These are phyloP conservation scores for Biscogniauxia sp. DNA, from an alignment of 2,329 filamentous ascomycete species.

Conservation along the genomic window DNA sequence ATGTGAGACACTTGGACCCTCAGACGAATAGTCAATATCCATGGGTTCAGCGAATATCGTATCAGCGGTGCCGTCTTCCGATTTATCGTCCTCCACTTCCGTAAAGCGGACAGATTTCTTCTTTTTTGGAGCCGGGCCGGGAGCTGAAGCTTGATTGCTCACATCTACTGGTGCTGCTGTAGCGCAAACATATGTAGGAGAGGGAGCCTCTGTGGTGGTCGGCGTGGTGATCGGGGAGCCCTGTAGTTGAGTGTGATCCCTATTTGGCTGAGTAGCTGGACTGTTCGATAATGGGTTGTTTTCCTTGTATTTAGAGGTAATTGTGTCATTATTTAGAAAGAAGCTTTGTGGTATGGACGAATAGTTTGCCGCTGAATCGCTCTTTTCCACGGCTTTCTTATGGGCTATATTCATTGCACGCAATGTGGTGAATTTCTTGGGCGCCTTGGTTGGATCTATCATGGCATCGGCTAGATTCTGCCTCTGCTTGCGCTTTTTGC, in stretches of 20 bases:
- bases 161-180: conserved; percentile 8
- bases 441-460: conserved; percentile 39
- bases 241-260: background rate
- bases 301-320: conserved; percentile 5
- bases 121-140: conserved; percentile 23
- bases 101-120: conserved; percentile 40
- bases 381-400: conserved; percentile 41
- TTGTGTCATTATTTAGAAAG: conserved; percentile 23
- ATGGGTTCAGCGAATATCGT: conserved; percentile 22
- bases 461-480: conserved; percentile 38
- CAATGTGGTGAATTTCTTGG: conserved; percentile 40
- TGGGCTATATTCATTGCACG: conserved; percentile 40
- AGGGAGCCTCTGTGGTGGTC: conserved; percentile 1
- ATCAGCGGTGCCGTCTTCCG: conserved; percentile 11
- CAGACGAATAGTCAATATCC: conserved; percentile 17
- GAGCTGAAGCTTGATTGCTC: background rate
- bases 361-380: conserved; percentile 39
- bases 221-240: background rate
- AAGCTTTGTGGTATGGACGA: conserved; percentile 32
- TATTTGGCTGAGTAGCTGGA: conserved; percentile 3
- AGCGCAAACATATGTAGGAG: conserved; percentile 11
- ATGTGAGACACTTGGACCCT: conserved; percentile 1
- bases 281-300: background rate
- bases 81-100: conserved; percentile 16
- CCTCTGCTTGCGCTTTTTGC: conserved; percentile 39